Evolutionary conservation across 148 eudicot genomes (phyloP).

Genomic region (Talinum fruticosum): DNA sequence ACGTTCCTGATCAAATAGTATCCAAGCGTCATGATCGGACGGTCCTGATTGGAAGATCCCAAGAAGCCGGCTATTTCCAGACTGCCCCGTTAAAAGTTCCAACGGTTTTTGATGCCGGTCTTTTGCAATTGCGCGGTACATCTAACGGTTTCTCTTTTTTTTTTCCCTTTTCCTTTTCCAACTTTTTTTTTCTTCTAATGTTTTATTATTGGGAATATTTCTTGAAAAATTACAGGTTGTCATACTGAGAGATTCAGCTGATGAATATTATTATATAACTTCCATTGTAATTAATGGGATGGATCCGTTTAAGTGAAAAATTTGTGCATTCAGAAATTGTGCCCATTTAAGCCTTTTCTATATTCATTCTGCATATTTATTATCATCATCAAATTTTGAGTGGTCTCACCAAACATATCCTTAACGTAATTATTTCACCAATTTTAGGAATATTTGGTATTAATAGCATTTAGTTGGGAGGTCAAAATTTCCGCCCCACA

Average conservation of each 20-base stretch:
- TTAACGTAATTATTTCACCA: not conserved
- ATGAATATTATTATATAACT: constrained; percentile 12
- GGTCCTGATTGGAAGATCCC: constrained; percentile 1
- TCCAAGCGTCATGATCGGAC: constrained; percentile 5
- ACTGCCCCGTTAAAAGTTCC: not conserved
- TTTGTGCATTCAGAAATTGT: not conserved
- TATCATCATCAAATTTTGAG: not conserved
- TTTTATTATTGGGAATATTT: not conserved
- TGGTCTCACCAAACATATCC: not conserved
- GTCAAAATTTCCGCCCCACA: not conserved
- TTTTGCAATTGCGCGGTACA: constrained; percentile 32
- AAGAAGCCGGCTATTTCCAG: not conserved
- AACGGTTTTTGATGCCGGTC: constrained; percentile 21
- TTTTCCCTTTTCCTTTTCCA: not conserved
- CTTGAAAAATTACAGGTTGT: constrained; percentile 18
- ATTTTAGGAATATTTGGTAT: not conserved
- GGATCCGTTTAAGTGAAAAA: constrained; percentile 9
- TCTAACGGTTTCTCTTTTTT: constrained; percentile 25
- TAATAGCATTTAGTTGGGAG: not conserved
- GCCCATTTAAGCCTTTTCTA: not conserved
- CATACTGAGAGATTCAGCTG: constrained; percentile 24
- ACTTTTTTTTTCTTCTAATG: not conserved
- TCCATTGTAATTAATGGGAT: constrained; percentile 27
- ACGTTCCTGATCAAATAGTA: constrained; percentile 11
- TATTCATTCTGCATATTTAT: too few relatives aligned